Conservation (phyloP, 768 basidiomycete genomes). For the Leucocoprinus birnbaumii region DNA sequence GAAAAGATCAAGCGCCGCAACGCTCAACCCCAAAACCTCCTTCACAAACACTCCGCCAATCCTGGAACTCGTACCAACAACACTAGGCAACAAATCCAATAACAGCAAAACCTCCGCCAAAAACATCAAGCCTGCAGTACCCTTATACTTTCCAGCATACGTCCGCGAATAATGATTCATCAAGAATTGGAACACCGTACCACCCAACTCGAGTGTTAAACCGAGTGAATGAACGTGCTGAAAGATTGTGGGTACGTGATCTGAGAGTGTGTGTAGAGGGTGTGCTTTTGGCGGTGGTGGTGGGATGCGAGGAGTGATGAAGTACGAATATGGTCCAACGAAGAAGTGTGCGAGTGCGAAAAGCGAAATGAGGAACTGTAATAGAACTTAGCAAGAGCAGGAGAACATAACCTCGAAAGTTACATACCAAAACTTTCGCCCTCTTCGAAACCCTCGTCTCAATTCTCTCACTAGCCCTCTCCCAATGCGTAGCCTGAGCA, state of each 20-base stretch:
- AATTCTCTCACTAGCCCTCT: slow-evolving; percentile 25
- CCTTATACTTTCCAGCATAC: slow-evolving; percentile 23
- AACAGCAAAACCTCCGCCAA: neutral
- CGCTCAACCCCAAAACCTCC: neutral
- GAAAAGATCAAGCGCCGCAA: neutral
- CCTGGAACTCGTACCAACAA: neutral
- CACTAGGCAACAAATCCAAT: neutral
- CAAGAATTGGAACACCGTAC: slow-evolving; percentile 19
- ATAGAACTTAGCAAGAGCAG: neutral
- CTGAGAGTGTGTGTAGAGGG: neutral
- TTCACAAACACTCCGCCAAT: neutral
- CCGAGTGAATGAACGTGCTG: neutral
- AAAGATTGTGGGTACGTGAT: neutral
- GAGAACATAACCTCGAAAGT: neutral
- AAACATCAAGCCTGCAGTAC: neutral
- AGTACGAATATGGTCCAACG: neutral
- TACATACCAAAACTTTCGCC: neutral
- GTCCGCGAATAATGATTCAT: slow-evolving; percentile 19
- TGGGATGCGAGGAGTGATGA: slow-evolving; percentile 10
- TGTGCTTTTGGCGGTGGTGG: neutral
- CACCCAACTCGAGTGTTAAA: slow-evolving; percentile 12
- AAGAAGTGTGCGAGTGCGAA: neutral
- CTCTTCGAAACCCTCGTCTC: slow-evolving; percentile 10
- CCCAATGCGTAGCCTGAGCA: slow-evolving; percentile 23
- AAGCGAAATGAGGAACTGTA: neutral